Evolutionary conservation across 2,329 filamentous ascomycete species (phyloP).

Genomic region (Shiraia bambusicola): DNA sequence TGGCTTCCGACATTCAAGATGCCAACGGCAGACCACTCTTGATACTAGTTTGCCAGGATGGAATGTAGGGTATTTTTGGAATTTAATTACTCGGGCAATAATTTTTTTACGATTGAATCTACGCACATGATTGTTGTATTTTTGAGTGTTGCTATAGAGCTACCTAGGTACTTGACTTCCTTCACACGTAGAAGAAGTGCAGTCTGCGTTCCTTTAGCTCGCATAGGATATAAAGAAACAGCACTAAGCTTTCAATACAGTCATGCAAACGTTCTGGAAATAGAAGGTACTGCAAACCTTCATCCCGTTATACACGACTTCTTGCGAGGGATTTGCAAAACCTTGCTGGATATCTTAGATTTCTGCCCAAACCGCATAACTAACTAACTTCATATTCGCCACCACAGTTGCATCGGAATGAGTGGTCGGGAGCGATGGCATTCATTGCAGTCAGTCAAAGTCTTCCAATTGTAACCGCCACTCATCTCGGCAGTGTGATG

Average conservation of each 20-base stretch:
- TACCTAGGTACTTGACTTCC: too few species aligned
- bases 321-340: not conserved
- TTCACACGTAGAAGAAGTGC: not conserved
- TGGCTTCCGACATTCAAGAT: too few species aligned
- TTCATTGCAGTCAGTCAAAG: constrained; percentile 58
- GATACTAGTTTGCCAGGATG: too few species aligned
- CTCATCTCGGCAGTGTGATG: constrained; percentile 18
- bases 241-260: constrained; percentile 11
- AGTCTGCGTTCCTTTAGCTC: not conserved
- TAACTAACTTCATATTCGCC: constrained; percentile 55
- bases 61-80: too few species aligned
- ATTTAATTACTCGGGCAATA: too few species aligned
- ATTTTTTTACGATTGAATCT: too few species aligned
- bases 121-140: too few species aligned
- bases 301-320: constrained; percentile 6
- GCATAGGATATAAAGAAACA: not conserved
- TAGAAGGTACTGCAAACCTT: constrained; percentile 16
- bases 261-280: constrained; percentile 17
- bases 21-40: too few species aligned
- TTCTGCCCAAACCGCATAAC: constrained; percentile 41
- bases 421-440: constrained; percentile 61
- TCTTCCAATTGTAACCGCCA: constrained; percentile 19
- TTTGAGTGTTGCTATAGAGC: too few species aligned
- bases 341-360: not conserved
- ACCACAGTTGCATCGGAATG: constrained; percentile 58